Conservation (phyloP, 2,329 filamentous ascomycete genomes). For the Botrytis medusae region DNA sequence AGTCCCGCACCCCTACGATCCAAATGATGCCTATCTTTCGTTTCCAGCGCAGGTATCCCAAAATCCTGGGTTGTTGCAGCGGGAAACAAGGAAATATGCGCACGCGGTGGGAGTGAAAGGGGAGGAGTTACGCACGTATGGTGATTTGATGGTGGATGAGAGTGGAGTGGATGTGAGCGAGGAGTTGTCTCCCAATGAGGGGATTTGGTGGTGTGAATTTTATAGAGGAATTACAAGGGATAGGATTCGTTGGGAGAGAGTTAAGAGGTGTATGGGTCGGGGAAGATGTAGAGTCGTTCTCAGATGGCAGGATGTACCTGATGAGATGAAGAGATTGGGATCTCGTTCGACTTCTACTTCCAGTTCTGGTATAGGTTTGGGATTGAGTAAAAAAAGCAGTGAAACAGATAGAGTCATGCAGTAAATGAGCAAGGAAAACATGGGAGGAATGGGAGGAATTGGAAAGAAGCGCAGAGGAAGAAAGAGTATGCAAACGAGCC, state of each 20-base stretch:
- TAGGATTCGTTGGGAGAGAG: constrained; percentile 26
- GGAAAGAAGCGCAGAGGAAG: neutral
- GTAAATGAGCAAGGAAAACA: neutral
- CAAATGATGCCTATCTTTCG: neutral
- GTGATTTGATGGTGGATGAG: neutral
- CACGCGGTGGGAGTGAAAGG: neutral
- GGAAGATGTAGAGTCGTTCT: constrained; percentile 33
- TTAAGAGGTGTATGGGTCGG: constrained; percentile 30
- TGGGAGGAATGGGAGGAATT: neutral
- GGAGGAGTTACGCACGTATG: neutral
- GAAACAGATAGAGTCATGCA: neutral
- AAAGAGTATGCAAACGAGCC: neutral
- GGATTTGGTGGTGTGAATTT: constrained; percentile 32
- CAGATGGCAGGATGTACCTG: constrained; percentile 25
- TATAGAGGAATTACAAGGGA: constrained; percentile 26
- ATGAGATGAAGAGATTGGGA: neutral
- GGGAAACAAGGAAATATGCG: neutral
- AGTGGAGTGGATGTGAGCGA: neutral
- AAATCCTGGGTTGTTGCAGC: neutral
- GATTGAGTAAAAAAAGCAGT: neutral
- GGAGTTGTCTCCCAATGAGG: constrained; percentile 20
- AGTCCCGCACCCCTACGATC: neutral
- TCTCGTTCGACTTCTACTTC: neutral
- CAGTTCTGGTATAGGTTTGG: neutral
- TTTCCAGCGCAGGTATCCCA: neutral